phyloP scores from a whole-genome alignment of 148 eudicot species.

The Oxyria digyna region DNA sequence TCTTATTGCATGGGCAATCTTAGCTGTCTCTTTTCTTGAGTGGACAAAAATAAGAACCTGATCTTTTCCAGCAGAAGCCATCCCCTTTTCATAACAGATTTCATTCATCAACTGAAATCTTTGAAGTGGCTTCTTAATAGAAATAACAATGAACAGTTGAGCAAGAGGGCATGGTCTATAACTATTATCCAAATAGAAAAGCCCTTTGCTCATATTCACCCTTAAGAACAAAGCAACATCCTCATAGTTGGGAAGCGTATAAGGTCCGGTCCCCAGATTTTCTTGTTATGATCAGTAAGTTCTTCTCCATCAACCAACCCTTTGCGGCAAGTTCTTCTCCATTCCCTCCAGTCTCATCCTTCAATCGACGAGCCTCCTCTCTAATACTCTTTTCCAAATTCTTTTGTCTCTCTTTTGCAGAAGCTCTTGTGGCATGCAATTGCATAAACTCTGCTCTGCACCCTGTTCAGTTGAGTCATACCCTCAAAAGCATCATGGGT shows the following conservation, averaged over 20 bases:
- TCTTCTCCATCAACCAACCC: conserved; percentile 38
- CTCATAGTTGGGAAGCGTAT: conserved; percentile 60
- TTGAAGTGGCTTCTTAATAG: conserved; percentile 62
- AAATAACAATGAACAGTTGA: conserved; percentile 64
- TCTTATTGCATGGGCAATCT: no score
- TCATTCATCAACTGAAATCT: conserved; percentile 79
- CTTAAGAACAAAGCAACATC: conserved; percentile 59
- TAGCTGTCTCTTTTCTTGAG: no score
- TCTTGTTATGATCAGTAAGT: conserved; percentile 51
- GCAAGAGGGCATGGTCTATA: conserved; percentile 75
- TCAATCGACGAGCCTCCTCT: conserved; percentile 62
- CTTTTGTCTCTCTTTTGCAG: conserved; percentile 72
- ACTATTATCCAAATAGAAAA: conserved; percentile 63
- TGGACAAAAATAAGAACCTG: no score
- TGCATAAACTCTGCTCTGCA: no score
- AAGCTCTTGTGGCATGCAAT: conserved; percentile 70
- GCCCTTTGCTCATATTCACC: conserved; percentile 45
- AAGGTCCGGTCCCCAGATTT: conserved; percentile 65
- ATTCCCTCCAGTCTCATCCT: conserved; percentile 37
- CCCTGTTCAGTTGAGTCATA: no score
- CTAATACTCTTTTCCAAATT: conserved; percentile 62
- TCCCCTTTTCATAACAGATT: no score
- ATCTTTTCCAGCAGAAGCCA: no score
- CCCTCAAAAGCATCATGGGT: no score
- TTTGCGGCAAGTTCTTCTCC: conserved; percentile 31